phyloP scores from a whole-genome alignment of 495 filamentous ascomycete genomes.

The Penicillium chermesinum region DNA sequence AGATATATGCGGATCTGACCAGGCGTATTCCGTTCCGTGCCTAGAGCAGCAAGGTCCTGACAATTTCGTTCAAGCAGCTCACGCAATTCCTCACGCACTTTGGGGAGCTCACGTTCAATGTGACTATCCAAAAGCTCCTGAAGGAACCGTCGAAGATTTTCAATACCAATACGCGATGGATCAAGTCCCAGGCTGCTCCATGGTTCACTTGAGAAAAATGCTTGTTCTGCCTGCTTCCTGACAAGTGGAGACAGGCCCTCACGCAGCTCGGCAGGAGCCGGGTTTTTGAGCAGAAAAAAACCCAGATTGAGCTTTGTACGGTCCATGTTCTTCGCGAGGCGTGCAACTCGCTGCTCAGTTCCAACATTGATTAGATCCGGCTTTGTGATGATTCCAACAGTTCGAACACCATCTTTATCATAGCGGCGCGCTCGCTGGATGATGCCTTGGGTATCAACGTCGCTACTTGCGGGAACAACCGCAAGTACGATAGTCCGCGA shows the following conservation, averaged over 20 bases:
- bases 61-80: slow-evolving; percentile 4
- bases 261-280: slow-evolving; percentile 18
- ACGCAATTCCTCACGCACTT: slow-evolving; percentile 17
- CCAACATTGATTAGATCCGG: slow-evolving; percentile 39
- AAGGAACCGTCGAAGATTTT: slow-evolving; percentile 19
- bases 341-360: slow-evolving; percentile 26
- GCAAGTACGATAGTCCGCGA: slow-evolving; percentile 33
- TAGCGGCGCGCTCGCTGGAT: slow-evolving; percentile 37
- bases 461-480: slow-evolving; percentile 44
- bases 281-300: slow-evolving; percentile 44
- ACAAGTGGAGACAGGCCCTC: slow-evolving; percentile 3
- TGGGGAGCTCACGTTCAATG: slow-evolving; percentile 24
- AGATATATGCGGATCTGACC: slow-evolving; percentile 20
- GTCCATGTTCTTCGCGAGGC: slow-evolving; percentile 36
- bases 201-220: slow-evolving; percentile 14
- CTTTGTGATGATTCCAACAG: slow-evolving; percentile 54
- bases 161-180: slow-evolving; percentile 17
- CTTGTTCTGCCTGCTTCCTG: slow-evolving; percentile 7
- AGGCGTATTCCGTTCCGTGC: slow-evolving; percentile 9
- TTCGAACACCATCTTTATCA: slow-evolving; percentile 42
- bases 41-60: slow-evolving; percentile 12
- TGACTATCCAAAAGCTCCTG: slow-evolving; percentile 22
- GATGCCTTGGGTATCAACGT: slow-evolving; percentile 47
- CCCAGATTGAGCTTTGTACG: slow-evolving; percentile 41
- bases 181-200: slow-evolving; percentile 20